Percentiles rank a stretch among this genome's conserved stretches.
phyloP scores from a whole-genome alignment of 2,329 filamentous ascomycete species.

The Diaporthe helianthi region DNA sequence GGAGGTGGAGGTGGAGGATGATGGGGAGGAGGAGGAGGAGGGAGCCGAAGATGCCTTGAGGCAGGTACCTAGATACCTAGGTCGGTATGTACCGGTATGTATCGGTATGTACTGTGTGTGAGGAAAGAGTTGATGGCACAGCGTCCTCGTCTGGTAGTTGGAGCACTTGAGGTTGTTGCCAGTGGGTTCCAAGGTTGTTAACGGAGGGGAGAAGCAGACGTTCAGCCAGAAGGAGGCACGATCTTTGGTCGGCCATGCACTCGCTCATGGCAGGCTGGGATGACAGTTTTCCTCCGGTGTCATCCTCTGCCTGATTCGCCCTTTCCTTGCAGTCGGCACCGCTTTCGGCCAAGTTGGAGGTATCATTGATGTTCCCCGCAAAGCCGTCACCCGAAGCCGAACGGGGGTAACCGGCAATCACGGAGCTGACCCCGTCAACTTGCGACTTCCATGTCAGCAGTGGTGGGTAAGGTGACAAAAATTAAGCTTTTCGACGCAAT shows the following conservation, averaged over 20 bases:
- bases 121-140: too few species aligned
- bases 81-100: too few species aligned
- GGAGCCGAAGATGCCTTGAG: too few species aligned
- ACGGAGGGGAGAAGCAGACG: not conserved
- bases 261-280: not conserved
- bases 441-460: slow-evolving; percentile 1
- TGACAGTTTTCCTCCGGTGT: not conserved
- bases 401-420: not conserved
- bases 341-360: slow-evolving; percentile 14
- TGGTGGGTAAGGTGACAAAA: not conserved
- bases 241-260: not conserved
- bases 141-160: not conserved
- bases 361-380: slow-evolving; percentile 19
- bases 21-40: not conserved
- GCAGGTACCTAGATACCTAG: too few species aligned
- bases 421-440: not conserved
- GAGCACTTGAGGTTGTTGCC: too few species aligned
- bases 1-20: too few species aligned
- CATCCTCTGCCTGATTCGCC: slow-evolving; percentile 11
- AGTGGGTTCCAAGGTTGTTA: too few species aligned
- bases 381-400: slow-evolving; percentile 11
- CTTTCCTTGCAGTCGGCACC: slow-evolving; percentile 18
- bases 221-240: slow-evolving; percentile 3
- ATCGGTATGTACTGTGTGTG: too few species aligned
- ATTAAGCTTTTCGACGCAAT: not conserved